Evolutionary conservation across 495 filamentous ascomycete species (phyloP), one percentile per base, ranked within the genome.

Genomic region (Hyphodiscus hymeniophilus): DNA sequence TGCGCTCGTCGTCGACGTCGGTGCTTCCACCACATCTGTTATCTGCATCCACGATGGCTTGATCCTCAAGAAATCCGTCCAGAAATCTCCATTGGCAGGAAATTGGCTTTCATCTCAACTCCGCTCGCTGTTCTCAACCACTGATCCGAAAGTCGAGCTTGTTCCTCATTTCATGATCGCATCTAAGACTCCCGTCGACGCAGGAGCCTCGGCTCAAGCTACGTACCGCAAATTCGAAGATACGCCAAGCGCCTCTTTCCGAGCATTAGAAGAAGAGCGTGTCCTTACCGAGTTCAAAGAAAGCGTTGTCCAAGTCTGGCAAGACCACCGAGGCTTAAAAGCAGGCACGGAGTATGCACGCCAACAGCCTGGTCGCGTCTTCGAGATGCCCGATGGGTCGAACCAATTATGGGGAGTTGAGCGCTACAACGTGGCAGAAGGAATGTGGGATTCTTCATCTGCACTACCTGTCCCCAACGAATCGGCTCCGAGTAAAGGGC

Each of bases 281-380:
- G 84, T 95, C 12, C 67, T 97, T 18, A 86, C 84, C 32, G 87
- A 95, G 60, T 98, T 96, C 74, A 98, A 98, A 69, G 94, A 98
- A 69, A 91, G 83, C 39, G 89, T 95, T 36, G 91, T 96, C 21
- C 85, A 94, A 60, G 79, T 89, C 22, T 97, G 91, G 91, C 73
- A 76, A n/a, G 88, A 71, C 73, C 28, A 80, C 77, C 51, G 48
- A 48, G 8, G 69, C 68, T 20, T 75, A 76, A 28, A 71, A n/a
- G 64, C 70, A 2, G 85, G 84, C 58, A 77, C 89, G 52, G 89
- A 94, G 24, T 66, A 77, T 28, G 81, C 76, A 13, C 76, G 70
- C 49, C 66, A 61, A 41, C 75, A 73, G 48, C 84, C 80, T 1
- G 85, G 83, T 18, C 82, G 87, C 20, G 85, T 91, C 5, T 98